phyloP scores from a whole-genome alignment of 148 eudicot species.

The Rhododendron kiyosumense region DNA sequence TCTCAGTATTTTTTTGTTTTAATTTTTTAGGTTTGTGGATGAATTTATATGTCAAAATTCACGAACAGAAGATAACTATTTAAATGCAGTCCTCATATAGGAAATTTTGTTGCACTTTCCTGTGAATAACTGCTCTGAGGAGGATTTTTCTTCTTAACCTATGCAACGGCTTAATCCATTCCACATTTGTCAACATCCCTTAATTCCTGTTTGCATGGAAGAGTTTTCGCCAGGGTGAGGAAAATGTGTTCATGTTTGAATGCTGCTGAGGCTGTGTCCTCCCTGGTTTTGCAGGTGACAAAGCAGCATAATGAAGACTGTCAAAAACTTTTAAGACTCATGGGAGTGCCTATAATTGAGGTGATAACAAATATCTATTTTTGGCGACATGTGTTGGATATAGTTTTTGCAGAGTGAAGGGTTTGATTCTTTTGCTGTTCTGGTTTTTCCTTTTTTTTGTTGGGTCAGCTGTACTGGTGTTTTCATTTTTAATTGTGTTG shows the following conservation, averaged over 20 bases:
- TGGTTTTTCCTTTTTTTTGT: background rate
- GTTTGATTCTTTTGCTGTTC: background rate
- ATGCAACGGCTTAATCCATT: background rate
- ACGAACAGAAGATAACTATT: background rate
- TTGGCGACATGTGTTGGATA: background rate
- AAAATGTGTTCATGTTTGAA: background rate
- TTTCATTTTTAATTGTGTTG: background rate
- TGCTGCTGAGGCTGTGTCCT: background rate
- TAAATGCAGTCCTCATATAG: background rate
- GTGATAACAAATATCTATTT: constrained; percentile 25
- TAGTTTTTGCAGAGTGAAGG: background rate
- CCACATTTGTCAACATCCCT: background rate
- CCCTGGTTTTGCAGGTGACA: constrained; percentile 53
- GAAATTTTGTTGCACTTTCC: background rate
- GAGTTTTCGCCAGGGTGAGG: background rate
- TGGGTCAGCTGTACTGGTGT: background rate
- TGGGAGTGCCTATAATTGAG: constrained; percentile 99
- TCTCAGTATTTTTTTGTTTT: background rate
- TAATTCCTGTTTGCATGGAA: background rate
- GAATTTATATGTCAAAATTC: background rate
- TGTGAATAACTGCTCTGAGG: background rate
- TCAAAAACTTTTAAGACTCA: constrained; percentile 76
- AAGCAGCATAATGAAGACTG: constrained; percentile 94
- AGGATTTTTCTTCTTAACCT: background rate
- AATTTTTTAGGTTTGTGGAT: background rate